Evolutionary conservation across 2,329 filamentous ascomycete species (phyloP), one percentile per base, ranked within the genome.

Genomic region (Neonectria neomacrospora): DNA sequence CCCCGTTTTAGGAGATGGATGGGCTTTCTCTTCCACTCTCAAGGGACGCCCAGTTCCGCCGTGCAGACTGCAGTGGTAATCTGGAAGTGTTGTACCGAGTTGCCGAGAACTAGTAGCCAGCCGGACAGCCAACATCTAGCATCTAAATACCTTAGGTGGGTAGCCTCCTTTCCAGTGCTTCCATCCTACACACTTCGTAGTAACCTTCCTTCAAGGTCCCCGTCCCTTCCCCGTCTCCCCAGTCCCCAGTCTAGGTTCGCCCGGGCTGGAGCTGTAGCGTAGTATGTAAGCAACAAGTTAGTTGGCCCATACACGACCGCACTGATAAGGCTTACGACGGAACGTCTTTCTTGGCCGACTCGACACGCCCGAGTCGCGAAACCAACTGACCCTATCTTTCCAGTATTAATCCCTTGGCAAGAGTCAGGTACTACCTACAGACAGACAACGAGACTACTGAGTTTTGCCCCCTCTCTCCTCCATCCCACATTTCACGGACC

Each of bases 161-260:
- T 56, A 61, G 42, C 53, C 58, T 56, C 45, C n/a, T 56, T 62
- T 50, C 34, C 47, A 34, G 26, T n/a, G 44, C 44, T 23, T 26
- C 44, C 23, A n/a, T n/a, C n/a, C n/a, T n/a, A n/a, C n/a, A n/a
- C n/a, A n/a, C n/a, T n/a, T n/a, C n/a, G n/a, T n/a, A n/a, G n/a
- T 37, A 60, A 52, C 42, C 34, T 50, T 60, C 58, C 58, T 56
- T 61, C 58, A 57, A 62, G 59, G 47, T 57, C 37, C 32, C 59
- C 59, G 59, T 47, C 23, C 34, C 34, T 37, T 55, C 53, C 54
- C 54, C 42, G 54, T 30, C 42, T 48, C 30, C 53, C 59, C 59
- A 47, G 59, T 62, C 54, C 54, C 54, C 58, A n/a, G 59, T 62
- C 59, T 57, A 52, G 54, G 54, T 53, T 62, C 48, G 59, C 48